Conservation (phyloP, 176 grass and related monocot species). For the Juncus effusus region DNA sequence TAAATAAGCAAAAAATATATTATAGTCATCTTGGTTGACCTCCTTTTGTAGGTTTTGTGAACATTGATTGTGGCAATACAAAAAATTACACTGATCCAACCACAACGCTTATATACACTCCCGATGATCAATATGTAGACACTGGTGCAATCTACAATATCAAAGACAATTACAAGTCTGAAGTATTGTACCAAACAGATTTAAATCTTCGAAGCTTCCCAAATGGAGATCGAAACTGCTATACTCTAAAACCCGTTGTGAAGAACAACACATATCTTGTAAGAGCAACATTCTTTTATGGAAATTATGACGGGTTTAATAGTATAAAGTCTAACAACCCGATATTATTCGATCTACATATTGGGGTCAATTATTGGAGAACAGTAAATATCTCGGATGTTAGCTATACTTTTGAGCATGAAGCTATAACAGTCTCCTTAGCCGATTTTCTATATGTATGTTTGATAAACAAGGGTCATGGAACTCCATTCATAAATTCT, state of each 20-base stretch:
- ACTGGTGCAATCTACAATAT: constrained; percentile 23
- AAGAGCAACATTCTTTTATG: constrained; percentile 31
- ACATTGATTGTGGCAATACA: constrained; percentile 26
- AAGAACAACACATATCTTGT: constrained; percentile 18
- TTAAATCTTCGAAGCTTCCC: constrained; percentile 33
- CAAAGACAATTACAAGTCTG: background rate
- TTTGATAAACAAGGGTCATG: constrained; percentile 14
- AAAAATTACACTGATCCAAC: constrained; percentile 19
- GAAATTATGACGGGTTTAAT: constrained; percentile 22
- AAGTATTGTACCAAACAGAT: background rate
- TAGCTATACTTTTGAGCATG: background rate
- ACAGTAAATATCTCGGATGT: constrained; percentile 3
- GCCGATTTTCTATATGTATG: constrained; percentile 28
- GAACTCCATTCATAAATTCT: constrained; percentile 36
- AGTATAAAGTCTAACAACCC: background rate
- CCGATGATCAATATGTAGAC: constrained; percentile 23
- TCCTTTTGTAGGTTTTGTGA: constrained; percentile 30
- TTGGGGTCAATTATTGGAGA: constrained; percentile 21
- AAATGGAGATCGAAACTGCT: constrained; percentile 26
- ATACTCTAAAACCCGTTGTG: constrained; percentile 18
- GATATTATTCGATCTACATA: constrained; percentile 25
- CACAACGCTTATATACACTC: constrained; percentile 17
- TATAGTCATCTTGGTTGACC: background rate
- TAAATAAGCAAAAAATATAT: background rate
- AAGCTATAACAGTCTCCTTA: constrained; percentile 22